Conservation (phyloP, 495 filamentous ascomycete species). For the Aspergillus coremiiformis region DNA sequence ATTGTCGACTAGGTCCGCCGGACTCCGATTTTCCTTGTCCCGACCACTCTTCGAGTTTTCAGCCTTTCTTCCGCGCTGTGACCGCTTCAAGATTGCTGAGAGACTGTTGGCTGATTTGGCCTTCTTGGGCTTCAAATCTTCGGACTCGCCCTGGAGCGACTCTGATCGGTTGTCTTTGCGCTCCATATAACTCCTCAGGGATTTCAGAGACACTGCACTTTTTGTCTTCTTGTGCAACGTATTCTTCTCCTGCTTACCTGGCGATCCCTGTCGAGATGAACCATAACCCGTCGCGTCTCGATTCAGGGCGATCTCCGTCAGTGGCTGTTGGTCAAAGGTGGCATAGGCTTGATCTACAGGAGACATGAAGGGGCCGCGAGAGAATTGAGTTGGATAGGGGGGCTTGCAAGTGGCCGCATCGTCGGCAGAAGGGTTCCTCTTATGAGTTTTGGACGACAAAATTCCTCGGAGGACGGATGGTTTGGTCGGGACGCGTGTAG, state of each 20-base stretch:
- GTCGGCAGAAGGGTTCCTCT: conserved; percentile 36
- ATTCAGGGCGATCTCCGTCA: conserved; percentile 36
- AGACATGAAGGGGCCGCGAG: conserved; percentile 15
- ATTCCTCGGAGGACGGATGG: conserved; percentile 41
- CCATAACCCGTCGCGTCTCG: conserved; percentile 25
- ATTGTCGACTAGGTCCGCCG: conserved; percentile 37
- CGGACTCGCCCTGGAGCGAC: conserved; percentile 18
- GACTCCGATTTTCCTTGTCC: conserved; percentile 71
- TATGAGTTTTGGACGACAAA: conserved; percentile 36
- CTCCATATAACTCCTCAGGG: conserved; percentile 48
- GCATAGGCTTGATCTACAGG: conserved; percentile 22
- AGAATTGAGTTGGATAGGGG: conserved; percentile 13
- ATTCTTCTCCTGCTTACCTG: conserved; percentile 25
- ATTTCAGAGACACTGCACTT: conserved; percentile 59
- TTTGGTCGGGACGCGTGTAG: conserved; percentile 29
- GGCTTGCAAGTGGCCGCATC: conserved; percentile 21
- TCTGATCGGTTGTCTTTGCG: conserved; percentile 45
- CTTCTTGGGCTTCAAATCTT: conserved; percentile 61
- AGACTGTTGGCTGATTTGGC: conserved; percentile 78
- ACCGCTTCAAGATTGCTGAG: conserved; percentile 45
- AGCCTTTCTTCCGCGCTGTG: conserved; percentile 35
- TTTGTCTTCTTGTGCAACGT: conserved; percentile 56
- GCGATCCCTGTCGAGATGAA: conserved; percentile 14
- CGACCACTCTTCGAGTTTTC: conserved; percentile 42
- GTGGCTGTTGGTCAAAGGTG: conserved; percentile 23